Evolutionary conservation across 192 early-diverging fungal genomes (phyloP), one percentile per base, ranked within the genome.

Genomic region (Podila horticola): DNA sequence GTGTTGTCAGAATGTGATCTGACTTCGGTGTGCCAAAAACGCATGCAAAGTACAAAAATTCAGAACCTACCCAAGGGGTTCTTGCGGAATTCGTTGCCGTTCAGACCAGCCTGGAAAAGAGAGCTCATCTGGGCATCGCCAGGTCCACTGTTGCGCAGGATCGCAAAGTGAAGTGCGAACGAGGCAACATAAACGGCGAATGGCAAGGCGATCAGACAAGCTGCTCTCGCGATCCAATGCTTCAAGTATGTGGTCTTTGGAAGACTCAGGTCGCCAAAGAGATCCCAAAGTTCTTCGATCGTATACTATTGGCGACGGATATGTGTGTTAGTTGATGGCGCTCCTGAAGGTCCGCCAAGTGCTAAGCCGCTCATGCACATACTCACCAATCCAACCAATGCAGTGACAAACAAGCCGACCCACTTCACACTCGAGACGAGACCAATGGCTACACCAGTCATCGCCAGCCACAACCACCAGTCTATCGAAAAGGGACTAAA

Each of bases 91-190:
- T 89, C 83, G 82, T 90, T 96, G 38, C 98, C 98, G 48, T 88
- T 67, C 26, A 99, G 83, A 28, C 88, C 83, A n/a, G 97, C 95
- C 82, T 99, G 98, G 87, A 99, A 99, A n/a, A 97, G 84, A 7
- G 96, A 95, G 75, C 93, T 93, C 98, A 99, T 99, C 58, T 92
- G 90, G 20, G 93, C 92, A 83, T 98, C 95, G 7, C 97, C 97
- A 5, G 92, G 84, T 0, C 98, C 98, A 33, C 87, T 91, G 57
- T 88, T 85, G 72, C 87, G 90, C 45, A 99, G 84, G 28, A 99
- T 89, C 38, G 89, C 82, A 86, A 99, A 99, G 84, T 99, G 98
- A 10, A 97, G 62, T 60, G 79, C 85, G 74, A 99, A 99, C 34
- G 90, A 88, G 24, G 92, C 66, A 60, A 96, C 84, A 83, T 99